Conservation (phyloP, 306 rosid genomes). For the Oemleria cerasiformis region DNA sequence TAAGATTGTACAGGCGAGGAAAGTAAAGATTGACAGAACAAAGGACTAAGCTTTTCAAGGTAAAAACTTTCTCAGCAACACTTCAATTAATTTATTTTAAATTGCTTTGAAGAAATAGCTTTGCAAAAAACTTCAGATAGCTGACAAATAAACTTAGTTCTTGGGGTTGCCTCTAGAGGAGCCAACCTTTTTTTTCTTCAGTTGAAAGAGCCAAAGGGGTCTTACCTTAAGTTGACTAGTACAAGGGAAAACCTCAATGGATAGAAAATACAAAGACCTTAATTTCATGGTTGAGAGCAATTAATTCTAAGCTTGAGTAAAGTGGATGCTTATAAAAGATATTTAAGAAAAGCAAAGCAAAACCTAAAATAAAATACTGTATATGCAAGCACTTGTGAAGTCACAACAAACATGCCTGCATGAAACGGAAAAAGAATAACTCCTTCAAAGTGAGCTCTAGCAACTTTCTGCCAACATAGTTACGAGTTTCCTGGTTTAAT, state of each 20-base stretch:
- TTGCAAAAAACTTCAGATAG: no score
- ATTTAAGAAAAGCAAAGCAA: constrained; percentile 9
- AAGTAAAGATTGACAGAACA: no score
- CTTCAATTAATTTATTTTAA: no score
- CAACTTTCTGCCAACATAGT: constrained; percentile 76
- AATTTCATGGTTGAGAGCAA: neutral
- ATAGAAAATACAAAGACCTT: constrained; percentile 1
- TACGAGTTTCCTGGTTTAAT: constrained; percentile 80
- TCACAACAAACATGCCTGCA: constrained; percentile 66
- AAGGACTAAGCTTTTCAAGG: no score
- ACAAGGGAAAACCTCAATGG: constrained; percentile 4
- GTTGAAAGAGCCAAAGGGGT: no score
- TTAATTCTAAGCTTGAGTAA: neutral
- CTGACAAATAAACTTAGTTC: neutral
- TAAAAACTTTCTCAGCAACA: no score
- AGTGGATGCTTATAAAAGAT: constrained; percentile 2
- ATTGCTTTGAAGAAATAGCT: no score
- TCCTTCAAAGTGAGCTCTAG: constrained; percentile 84
- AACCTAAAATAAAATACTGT: constrained; percentile 11
- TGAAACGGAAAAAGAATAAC: constrained; percentile 72
- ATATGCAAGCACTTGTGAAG: neutral
- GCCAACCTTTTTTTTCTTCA: no score
- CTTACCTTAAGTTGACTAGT: neutral
- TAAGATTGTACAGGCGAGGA: no score
- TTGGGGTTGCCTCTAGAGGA: neutral